Percentiles rank a stretch among this genome's conserved stretches.
Evolutionary conservation across 306 rosid species (phyloP).

Genomic region (Rosa lucieae): DNA sequence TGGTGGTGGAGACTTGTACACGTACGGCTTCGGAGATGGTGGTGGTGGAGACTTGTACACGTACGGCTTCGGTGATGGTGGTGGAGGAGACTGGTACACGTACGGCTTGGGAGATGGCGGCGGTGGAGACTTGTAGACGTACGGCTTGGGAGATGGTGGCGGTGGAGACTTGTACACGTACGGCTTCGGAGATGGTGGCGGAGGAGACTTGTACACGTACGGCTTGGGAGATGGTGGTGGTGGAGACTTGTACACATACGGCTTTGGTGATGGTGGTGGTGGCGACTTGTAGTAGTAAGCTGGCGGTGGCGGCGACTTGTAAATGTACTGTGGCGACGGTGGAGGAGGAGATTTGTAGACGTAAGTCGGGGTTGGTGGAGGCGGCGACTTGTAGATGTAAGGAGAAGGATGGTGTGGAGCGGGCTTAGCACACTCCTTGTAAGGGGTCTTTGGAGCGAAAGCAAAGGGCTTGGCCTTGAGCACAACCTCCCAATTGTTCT

Average conservation of each 20-base stretch:
- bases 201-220: background rate
- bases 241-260: background rate
- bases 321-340: background rate
- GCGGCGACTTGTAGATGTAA: slow-evolving; percentile 55
- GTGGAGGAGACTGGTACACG: slow-evolving; percentile 22
- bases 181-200: background rate
- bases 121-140: slow-evolving; percentile 30
- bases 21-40: background rate
- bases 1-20: slow-evolving; percentile 33
- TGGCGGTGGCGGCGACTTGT: slow-evolving; percentile 9
- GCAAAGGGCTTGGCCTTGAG: slow-evolving; percentile 75
- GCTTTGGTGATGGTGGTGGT: slow-evolving; percentile 15
- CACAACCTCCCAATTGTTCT: slow-evolving; percentile 68
- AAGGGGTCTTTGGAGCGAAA: slow-evolving; percentile 73
- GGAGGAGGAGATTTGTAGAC: slow-evolving; percentile 14
- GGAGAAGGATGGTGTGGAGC: slow-evolving; percentile 68
- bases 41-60: slow-evolving; percentile 26
- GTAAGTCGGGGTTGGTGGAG: slow-evolving; percentile 25
- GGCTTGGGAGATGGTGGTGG: background rate
- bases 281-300: slow-evolving; percentile 36
- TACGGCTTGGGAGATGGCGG: slow-evolving; percentile 8
- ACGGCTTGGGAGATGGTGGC: background rate
- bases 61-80: background rate
- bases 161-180: slow-evolving; percentile 28
- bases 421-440: slow-evolving; percentile 54